A percentile compares a stretch with the other conserved stretches of the same genome.
Evolutionary conservation across 495 filamentous ascomycete species (phyloP).

Genomic region (Aeminium ludgeri): DNA sequence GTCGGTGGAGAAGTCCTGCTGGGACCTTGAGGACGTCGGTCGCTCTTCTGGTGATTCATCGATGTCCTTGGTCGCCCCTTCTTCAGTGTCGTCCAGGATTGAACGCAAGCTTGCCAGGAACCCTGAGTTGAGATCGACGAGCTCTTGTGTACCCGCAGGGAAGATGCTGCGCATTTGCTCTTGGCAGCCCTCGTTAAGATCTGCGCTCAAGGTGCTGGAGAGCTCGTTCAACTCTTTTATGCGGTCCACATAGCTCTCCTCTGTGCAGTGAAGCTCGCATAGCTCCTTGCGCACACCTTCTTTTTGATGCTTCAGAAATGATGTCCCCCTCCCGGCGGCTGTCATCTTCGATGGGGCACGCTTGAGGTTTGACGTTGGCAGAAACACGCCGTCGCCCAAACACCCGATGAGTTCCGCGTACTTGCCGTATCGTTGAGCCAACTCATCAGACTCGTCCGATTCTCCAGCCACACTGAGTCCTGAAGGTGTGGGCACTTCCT

Average conservation of each 20-base stretch:
- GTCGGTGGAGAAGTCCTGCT: constrained; percentile 28
- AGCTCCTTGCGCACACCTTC: constrained; percentile 71
- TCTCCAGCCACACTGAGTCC: constrained; percentile 26
- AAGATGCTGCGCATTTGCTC: constrained; percentile 61
- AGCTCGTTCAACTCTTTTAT: constrained; percentile 44
- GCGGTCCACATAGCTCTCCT: constrained; percentile 82
- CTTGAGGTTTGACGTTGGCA: constrained; percentile 74
- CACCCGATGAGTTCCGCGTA: constrained; percentile 58
- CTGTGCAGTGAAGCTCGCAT: constrained; percentile 82
- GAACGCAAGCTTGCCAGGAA: constrained; percentile 61
- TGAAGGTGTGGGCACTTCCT: constrained; percentile 35
- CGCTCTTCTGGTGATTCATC: constrained; percentile 13
- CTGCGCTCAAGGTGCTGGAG: constrained; percentile 54
- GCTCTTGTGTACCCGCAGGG: constrained; percentile 57
- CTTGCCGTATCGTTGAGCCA: constrained; percentile 53
- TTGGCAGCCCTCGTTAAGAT: constrained; percentile 50
- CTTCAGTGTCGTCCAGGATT: constrained; percentile 68
- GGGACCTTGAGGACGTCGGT: constrained; percentile 16
- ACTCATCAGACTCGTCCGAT: constrained; percentile 35
- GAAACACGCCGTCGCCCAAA: constrained; percentile 65
- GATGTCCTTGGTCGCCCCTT: constrained; percentile 42
- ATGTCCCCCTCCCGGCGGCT: constrained; percentile 51
- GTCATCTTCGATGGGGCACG: constrained; percentile 77
- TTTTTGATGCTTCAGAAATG: constrained; percentile 66
- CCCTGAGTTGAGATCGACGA: constrained; percentile 58